phyloP scores from a whole-genome alignment of 257 asterid genomes.

The Scutellaria barbata region DNA sequence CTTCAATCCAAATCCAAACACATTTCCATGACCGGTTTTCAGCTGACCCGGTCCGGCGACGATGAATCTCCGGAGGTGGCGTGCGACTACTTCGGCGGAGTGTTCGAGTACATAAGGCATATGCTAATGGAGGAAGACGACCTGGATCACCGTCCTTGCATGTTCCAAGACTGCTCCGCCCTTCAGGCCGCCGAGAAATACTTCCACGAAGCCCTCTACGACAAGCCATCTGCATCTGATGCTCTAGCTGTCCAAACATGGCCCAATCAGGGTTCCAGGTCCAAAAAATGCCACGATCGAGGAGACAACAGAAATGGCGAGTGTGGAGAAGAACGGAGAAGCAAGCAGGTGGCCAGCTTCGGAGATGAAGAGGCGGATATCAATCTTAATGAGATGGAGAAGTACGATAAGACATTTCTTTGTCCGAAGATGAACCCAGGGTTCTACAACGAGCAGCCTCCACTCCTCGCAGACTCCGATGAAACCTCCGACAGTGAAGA shows the following conservation, averaged over 20 bases:
- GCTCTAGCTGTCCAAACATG: no score
- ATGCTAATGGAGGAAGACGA: constrained; percentile 81
- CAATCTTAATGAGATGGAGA: constrained; percentile 32
- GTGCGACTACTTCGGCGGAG: constrained; percentile 62
- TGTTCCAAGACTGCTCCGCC: constrained; percentile 65
- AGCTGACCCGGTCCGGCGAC: not conserved
- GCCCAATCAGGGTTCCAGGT: no score
- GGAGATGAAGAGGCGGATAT: constrained; percentile 39
- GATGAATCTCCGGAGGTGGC: constrained; percentile 38
- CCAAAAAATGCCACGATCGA: not conserved
- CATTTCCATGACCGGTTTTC: no score
- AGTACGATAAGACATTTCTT: constrained; percentile 61
- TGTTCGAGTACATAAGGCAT: constrained; percentile 57
- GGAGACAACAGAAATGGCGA: constrained; percentile 29
- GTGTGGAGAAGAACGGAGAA: constrained; percentile 27
- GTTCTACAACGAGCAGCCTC: constrained; percentile 44
- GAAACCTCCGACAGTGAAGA: constrained; percentile 39
- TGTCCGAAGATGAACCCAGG: constrained; percentile 60
- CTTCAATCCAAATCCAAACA: no score
- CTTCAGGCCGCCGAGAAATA: constrained; percentile 77
- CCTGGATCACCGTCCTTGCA: constrained; percentile 51
- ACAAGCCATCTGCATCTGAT: not conserved
- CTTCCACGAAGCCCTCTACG: constrained; percentile 53
- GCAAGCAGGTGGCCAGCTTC: constrained; percentile 49
- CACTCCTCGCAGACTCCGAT: not conserved